These are phyloP conservation scores for Botryotinia calthae DNA, from an alignment of 2,329 filamentous ascomycete species.

Conservation along the genomic window DNA sequence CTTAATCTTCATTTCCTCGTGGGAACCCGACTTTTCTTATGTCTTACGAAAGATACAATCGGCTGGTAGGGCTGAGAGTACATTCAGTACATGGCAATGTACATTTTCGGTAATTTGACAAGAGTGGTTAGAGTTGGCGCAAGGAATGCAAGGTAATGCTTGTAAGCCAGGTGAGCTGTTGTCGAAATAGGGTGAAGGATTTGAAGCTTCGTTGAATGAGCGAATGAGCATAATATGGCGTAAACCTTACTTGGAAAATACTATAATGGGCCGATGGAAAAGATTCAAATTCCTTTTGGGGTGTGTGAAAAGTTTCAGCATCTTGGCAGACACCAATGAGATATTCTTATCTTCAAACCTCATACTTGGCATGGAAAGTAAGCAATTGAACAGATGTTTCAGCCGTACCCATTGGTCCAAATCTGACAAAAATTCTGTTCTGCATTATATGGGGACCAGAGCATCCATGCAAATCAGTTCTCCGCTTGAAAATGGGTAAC, in stretches of 20 bases:
- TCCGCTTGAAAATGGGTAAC: background rate
- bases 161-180: slow-evolving; percentile 16
- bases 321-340: slow-evolving; percentile 5
- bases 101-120: background rate
- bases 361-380: background rate
- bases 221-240: slow-evolving; percentile 15
- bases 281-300: background rate
- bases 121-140: slow-evolving; percentile 3
- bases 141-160: slow-evolving; percentile 9
- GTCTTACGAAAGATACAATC: slow-evolving; percentile 7
- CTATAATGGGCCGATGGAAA: background rate
- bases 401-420: background rate
- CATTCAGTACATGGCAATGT: background rate
- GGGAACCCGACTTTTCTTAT: slow-evolving; percentile 19
- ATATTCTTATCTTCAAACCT: slow-evolving; percentile 18
- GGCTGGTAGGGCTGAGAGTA: slow-evolving; percentile 18
- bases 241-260: background rate
- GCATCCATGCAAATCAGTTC: background rate
- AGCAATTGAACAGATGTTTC: slow-evolving; percentile 7
- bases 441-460: background rate
- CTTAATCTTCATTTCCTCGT: background rate
- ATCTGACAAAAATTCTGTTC: background rate
- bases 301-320: slow-evolving; percentile 10
- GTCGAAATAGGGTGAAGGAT: slow-evolving; percentile 12
- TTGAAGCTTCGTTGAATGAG: slow-evolving; percentile 5